Evolutionary conservation across 148 eudicot genomes (phyloP).

Genomic region (Vaccinium vitisidaea): DNA sequence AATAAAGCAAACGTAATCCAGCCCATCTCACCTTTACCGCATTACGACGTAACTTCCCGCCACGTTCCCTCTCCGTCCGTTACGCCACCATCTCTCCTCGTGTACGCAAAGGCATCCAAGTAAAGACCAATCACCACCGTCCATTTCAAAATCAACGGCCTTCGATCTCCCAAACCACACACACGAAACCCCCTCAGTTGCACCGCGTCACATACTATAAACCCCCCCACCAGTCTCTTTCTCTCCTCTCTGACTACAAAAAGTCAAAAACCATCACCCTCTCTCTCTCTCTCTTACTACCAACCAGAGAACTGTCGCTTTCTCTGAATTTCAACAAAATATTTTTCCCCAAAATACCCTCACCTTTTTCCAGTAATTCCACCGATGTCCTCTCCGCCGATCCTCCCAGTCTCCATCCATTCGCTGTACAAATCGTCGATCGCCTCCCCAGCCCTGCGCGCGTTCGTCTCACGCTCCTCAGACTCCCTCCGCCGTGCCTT

Average conservation of each 20-base stretch:
- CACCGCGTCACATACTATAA: not conserved
- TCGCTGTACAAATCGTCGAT: conserved; percentile 33
- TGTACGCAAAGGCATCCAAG: not conserved
- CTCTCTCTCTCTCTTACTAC: not conserved
- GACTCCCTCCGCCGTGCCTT: conserved; percentile 49
- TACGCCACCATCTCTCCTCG: not conserved
- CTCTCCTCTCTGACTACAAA: not conserved
- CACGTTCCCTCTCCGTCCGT: not conserved
- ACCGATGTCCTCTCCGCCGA: conserved; percentile 53
- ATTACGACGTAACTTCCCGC: not conserved
- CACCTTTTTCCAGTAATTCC: conserved; percentile 6
- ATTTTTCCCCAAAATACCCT: not conserved
- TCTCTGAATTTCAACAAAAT: not conserved
- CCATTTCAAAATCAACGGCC: not conserved
- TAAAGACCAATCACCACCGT: not conserved
- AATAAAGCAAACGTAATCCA: not conserved
- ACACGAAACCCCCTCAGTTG: not conserved
- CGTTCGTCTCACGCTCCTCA: conserved; percentile 45
- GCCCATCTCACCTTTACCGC: not conserved
- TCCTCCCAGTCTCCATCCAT: conserved; percentile 44
- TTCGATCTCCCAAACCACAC: not conserved
- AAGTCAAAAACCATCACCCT: not conserved
- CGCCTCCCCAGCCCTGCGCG: conserved; percentile 62
- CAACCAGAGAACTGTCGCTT: not conserved
- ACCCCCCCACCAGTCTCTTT: not conserved